Evolutionary conservation across 2,329 filamentous ascomycete species (phyloP).

Genomic region (Zelopaecilomyces penicillatus): DNA sequence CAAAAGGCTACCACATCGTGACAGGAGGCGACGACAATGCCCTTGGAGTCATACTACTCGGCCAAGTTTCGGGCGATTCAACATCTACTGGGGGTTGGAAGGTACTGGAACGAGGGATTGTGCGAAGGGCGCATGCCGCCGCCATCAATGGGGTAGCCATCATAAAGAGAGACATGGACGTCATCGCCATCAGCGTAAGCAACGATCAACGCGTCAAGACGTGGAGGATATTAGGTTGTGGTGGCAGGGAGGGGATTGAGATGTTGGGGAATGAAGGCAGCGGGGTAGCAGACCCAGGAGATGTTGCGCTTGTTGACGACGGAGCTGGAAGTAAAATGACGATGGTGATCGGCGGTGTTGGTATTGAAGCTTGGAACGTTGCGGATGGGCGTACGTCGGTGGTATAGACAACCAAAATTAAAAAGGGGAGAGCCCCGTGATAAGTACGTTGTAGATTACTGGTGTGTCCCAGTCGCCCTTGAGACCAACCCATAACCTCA

Average conservation of each 20-base stretch:
- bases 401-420: too few relatives aligned
- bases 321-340: conserved; percentile 10
- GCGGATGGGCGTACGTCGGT: not conserved
- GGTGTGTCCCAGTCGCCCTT: too few relatives aligned
- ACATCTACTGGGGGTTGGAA: conserved; percentile 14
- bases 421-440: too few relatives aligned
- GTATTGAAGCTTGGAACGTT: conserved; percentile 35
- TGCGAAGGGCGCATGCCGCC: conserved; percentile 56
- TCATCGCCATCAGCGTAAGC: conserved; percentile 38
- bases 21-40: conserved; percentile 88
- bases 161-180: conserved; percentile 14
- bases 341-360: conserved; percentile 37
- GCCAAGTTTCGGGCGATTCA: conserved; percentile 9
- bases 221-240: conserved; percentile 34
- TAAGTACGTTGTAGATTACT: too few relatives aligned
- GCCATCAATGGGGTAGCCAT: conserved; percentile 55
- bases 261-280: conserved; percentile 46
- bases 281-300: conserved; percentile 52
- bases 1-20: conserved; percentile 42
- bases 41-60: conserved; percentile 46
- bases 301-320: conserved; percentile 33
- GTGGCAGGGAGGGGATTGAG: conserved; percentile 20
- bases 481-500: too few relatives aligned
- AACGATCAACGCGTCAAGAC: conserved; percentile 55
- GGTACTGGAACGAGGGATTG: conserved; percentile 17